Conservation (phyloP, 1,284 basidiomycete species). For the Peniophora sp. region DNA sequence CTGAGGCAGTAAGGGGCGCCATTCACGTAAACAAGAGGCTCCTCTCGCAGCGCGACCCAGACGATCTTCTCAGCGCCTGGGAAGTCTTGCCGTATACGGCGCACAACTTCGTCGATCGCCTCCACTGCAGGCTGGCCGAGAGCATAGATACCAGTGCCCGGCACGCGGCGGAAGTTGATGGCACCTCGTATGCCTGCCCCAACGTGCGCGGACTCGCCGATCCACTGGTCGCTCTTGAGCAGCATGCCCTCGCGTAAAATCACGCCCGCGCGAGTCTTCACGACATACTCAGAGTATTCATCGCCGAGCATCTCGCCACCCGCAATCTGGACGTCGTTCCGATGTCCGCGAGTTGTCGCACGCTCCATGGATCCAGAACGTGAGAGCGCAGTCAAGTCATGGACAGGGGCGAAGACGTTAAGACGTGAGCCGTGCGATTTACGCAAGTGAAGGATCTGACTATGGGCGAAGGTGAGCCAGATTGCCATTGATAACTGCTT, state of each 20-base stretch:
- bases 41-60: conserved; percentile 92
- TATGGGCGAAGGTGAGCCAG: conserved; percentile 22
- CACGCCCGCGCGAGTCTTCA: conserved; percentile 91
- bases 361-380: conserved; percentile 51
- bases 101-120: conserved; percentile 82
- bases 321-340: conserved; percentile 70
- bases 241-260: conserved; percentile 84
- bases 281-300: conserved; percentile 90
- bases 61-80: conserved; percentile 60
- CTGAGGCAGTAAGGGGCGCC: conserved; percentile 77
- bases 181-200: conserved; percentile 79
- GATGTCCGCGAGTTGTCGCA: conserved; percentile 52
- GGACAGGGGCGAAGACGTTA: conserved; percentile 83
- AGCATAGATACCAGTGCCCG: conserved; percentile 81
- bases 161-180: conserved; percentile 89
- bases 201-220: conserved; percentile 58
- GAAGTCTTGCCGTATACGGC: conserved; percentile 56
- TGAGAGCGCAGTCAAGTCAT: conserved; percentile 77
- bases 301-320: conserved; percentile 87
- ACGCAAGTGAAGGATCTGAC: conserved; percentile 81
- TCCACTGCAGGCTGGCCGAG: conserved; percentile 90
- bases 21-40: conserved; percentile 94
- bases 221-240: conserved; percentile 90
- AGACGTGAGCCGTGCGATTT: conserved; percentile 72
- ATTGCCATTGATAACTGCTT: too few relatives aligned